Percentiles rank a stretch among this genome's conserved stretches.
Conservation (phyloP, 2,329 filamentous ascomycete genomes). For the Immersiporthe knoxdaviesiana region DNA sequence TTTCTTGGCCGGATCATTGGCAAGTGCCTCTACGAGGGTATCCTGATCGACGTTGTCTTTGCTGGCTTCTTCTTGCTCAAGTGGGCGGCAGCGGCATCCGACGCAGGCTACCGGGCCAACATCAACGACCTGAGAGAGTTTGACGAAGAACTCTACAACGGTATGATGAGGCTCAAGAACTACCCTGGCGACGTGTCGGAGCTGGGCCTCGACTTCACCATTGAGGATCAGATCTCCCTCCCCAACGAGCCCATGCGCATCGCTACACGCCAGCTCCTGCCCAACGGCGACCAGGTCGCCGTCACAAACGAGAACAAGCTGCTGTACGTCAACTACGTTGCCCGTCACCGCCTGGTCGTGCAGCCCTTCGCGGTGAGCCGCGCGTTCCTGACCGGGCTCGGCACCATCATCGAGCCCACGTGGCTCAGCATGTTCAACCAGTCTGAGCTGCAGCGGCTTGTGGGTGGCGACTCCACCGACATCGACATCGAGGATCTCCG, state of each 20-base stretch:
- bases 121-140: constrained; percentile 93
- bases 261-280: constrained; percentile 74
- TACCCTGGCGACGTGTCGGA: constrained; percentile 80
- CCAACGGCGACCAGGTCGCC: constrained; percentile 72
- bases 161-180: constrained; percentile 81
- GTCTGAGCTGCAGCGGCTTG: constrained; percentile 87
- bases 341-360: constrained; percentile 79
- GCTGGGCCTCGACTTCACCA: constrained; percentile 85
- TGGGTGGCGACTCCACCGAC: constrained; percentile 82
- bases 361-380: constrained; percentile 82
- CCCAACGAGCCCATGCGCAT: constrained; percentile 57
- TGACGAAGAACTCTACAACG: constrained; percentile 88
- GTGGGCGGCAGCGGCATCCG: constrained; percentile 73
- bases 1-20: constrained; percentile 92
- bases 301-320: constrained; percentile 93
- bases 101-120: constrained; percentile 79
- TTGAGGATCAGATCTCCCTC: constrained; percentile 68
- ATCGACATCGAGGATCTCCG: constrained; percentile 89
- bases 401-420: constrained; percentile 83
- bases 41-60: constrained; percentile 90
- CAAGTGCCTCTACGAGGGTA: constrained; percentile 97
- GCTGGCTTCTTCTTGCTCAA: constrained; percentile 95
- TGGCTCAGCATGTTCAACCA: constrained; percentile 99
- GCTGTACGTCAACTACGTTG: constrained; percentile 92
- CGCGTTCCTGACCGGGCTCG: constrained; percentile 84